These are phyloP conservation scores for Herpetomonas tarakana DNA, from an alignment of 208 protist species.

Conservation along the genomic window DNA sequence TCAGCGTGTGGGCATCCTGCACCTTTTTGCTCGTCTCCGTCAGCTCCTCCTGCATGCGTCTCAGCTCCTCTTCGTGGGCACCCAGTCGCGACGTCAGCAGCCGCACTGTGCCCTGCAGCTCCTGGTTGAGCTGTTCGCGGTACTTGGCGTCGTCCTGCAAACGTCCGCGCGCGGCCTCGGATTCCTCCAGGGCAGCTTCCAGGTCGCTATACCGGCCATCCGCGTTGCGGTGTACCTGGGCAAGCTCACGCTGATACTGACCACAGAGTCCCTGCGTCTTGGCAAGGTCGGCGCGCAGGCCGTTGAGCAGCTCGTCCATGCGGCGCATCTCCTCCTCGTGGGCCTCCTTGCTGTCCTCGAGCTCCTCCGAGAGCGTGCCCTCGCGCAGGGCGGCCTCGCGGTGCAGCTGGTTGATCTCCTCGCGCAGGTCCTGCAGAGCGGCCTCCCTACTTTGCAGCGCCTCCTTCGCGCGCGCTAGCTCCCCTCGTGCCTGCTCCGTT, in stretches of 20 bases:
- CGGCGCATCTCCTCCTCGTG: constrained; percentile 64
- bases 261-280: constrained; percentile 49
- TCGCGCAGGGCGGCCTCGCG: constrained; percentile 50
- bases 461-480: constrained; percentile 41
- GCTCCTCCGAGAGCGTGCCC: constrained; percentile 50
- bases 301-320: constrained; percentile 80
- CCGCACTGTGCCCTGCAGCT: constrained; percentile 81
- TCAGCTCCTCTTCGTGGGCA: constrained; percentile 71
- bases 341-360: constrained; percentile 46
- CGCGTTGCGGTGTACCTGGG: constrained; percentile 39
- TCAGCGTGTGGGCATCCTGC: constrained; percentile 76
- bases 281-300: constrained; percentile 65
- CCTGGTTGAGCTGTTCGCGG: constrained; percentile 69
- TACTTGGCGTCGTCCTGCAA: constrained; percentile 69
- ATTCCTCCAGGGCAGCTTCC: constrained; percentile 51
- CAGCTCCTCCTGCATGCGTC: constrained; percentile 73
- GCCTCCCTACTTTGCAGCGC: constrained; percentile 36
- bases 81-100: constrained; percentile 69
- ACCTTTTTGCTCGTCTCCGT: constrained; percentile 56
- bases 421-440: constrained; percentile 46
- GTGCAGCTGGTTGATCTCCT: constrained; percentile 55
- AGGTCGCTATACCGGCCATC: constrained; percentile 47
- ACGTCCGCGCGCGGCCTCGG: constrained; percentile 49
- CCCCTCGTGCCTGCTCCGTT: constrained; percentile 42
- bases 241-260: constrained; percentile 64